Base-by-base conservation (phyloP, 2,329 filamentous ascomycete genomes). In the Emmonsia crescens region DNA sequence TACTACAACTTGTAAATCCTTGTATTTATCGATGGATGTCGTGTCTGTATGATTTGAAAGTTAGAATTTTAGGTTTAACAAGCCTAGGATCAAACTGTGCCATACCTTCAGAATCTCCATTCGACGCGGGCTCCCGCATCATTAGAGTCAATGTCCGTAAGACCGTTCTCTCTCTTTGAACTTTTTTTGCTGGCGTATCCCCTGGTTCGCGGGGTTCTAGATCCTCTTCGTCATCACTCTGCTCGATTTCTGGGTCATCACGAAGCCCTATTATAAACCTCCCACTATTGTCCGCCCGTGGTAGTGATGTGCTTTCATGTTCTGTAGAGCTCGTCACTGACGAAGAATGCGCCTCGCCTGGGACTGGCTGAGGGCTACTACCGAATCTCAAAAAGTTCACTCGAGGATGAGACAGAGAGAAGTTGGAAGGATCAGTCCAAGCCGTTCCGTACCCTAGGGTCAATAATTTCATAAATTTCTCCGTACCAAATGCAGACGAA, bases 381-480 rank as follows among this genome's bases (percentile, higher is more conserved):
- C 67, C 68, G 59, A 63, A 64, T 51, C 65, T 68, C 44, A 70
- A 64, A 62, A 67, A 66, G 60, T 69, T 68, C 59, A 69, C 64
- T 29, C 66, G 66, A 55, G 72, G 66, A 60, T 70, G 66, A 3
- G 69, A 62, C 16, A 66, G 65, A 42, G 67, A 60, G 12, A 66
- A 68, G 57, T 68, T 73, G 14, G 73, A 69, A 33, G 75, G 72
- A 58, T 77, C 69, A 21, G 75, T 73, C 79, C 78, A 81, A 21
- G 74, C 70, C 3, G 78, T 77, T 19, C 78, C 78, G 68, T 81
- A 81, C 9, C 79, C 79, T 27, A 80, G 68, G 27, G 77, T 80
- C 38, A 81, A 69, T 64, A 79, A 77, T 64, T 79, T 81, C 69
- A 80, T 77, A 61, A 80, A 71, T 2, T 72, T 77, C 9, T 79